phyloP scores from a whole-genome alignment of 257 asterid species.

The Catharanthus roseus region DNA sequence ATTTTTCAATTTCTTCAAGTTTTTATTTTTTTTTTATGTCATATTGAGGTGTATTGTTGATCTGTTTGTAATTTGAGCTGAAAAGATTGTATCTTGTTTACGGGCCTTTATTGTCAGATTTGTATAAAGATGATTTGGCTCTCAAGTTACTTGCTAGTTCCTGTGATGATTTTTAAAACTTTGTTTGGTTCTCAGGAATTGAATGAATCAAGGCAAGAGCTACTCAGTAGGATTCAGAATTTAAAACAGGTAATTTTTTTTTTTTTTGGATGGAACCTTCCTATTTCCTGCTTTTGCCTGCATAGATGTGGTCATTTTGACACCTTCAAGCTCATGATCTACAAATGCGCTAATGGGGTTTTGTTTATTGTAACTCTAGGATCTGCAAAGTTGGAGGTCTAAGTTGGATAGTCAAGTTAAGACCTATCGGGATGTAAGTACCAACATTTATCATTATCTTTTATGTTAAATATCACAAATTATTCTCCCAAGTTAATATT shows the following conservation, averaged over 20 bases:
- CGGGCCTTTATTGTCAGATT: not conserved
- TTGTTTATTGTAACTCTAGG: conserved; percentile 32
- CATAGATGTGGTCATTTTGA: too few species aligned
- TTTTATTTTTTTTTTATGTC: not conserved
- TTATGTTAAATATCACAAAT: too few species aligned
- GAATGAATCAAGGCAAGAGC: conserved; percentile 82
- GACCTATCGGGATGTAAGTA: conserved; percentile 73
- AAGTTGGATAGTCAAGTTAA: conserved; percentile 82
- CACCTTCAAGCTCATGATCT: not conserved
- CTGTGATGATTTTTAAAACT: not conserved
- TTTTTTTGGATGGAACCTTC: not conserved
- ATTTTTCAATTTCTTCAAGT: conserved; percentile 17
- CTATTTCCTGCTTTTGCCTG: not conserved
- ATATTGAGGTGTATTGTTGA: not conserved
- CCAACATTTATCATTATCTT: not conserved
- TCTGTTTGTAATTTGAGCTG: not conserved
- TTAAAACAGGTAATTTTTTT: conserved; percentile 71
- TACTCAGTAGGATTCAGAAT: conserved; percentile 61
- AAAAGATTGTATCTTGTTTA: not conserved
- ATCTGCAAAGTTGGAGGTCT: conserved; percentile 80
- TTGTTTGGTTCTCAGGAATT: conserved; percentile 42
- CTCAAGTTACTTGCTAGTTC: not conserved
- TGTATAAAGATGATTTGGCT: not conserved
- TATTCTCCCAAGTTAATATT: too few species aligned
- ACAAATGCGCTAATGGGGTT: not conserved